Percentiles rank a stretch among this genome's conserved stretches.
Conservation (phyloP, 2,329 filamentous ascomycete species). For the Colletotrichum sp. region DNA sequence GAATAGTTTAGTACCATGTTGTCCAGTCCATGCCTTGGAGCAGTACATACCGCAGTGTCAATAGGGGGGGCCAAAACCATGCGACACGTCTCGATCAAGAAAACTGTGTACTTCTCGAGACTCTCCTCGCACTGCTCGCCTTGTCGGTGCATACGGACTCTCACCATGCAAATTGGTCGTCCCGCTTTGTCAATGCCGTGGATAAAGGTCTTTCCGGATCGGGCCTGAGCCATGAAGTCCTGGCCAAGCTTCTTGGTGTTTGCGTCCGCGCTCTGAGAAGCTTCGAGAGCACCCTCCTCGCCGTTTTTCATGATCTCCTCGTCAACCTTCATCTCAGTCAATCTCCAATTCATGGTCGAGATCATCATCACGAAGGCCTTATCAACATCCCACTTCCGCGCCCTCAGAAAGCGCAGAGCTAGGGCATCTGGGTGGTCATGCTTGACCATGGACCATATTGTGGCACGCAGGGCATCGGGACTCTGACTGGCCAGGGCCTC, state of each 20-base stretch:
- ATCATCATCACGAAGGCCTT: slow-evolving; percentile 94
- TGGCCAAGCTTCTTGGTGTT: slow-evolving; percentile 69
- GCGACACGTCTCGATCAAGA: slow-evolving; percentile 91
- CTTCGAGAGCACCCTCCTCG: slow-evolving; percentile 69
- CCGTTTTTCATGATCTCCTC: slow-evolving; percentile 83
- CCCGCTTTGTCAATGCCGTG: slow-evolving; percentile 87
- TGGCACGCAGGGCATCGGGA: slow-evolving; percentile 78
- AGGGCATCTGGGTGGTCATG: slow-evolving; percentile 91
- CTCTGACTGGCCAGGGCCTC: slow-evolving; percentile 78
- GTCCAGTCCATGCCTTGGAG: not conserved
- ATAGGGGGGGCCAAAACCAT: slow-evolving; percentile 80
- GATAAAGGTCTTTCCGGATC: slow-evolving; percentile 91
- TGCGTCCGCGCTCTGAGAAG: slow-evolving; percentile 60
- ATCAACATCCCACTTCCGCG: slow-evolving; percentile 95
- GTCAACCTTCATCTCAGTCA: slow-evolving; percentile 84
- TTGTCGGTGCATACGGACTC: slow-evolving; percentile 80
- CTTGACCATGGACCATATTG: slow-evolving; percentile 95
- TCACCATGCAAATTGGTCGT: slow-evolving; percentile 84
- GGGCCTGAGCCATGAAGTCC: slow-evolving; percentile 83
- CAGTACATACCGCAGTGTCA: slow-evolving; percentile 84
- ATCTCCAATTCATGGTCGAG: slow-evolving; percentile 91
- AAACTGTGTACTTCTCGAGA: slow-evolving; percentile 90
- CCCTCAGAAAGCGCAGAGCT: slow-evolving; percentile 80
- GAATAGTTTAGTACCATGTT: not conserved
- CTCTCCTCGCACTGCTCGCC: slow-evolving; percentile 83